A percentile compares a stretch with the other conserved stretches of the same genome.
Evolutionary conservation across 805 yeast species (phyloP).

Genomic region (Saccharomycopsis guyanensis): DNA sequence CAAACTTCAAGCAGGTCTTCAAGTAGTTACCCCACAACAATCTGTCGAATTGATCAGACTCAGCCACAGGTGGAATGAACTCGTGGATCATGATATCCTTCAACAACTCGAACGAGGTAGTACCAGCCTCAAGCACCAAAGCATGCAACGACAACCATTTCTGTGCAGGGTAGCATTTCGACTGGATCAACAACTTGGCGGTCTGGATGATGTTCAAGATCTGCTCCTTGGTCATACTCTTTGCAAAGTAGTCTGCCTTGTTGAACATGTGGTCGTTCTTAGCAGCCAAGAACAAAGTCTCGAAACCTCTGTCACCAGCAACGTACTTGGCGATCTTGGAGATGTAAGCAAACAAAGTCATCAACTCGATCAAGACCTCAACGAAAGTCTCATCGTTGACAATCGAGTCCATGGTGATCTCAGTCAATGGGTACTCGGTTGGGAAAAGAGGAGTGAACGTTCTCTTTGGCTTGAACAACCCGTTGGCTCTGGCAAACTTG

Average conservation of each 20-base stretch:
- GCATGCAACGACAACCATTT: conserved; percentile 71
- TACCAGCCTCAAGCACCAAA: conserved; percentile 46
- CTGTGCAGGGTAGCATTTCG: conserved; percentile 54
- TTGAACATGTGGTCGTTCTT: conserved; percentile 34
- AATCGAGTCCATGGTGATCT: conserved; percentile 62
- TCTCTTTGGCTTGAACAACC: conserved; percentile 48
- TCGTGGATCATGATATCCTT: conserved; percentile 41
- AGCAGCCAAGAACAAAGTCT: conserved; percentile 32
- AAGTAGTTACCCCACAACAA: conserved; percentile 64
- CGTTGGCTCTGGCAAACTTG: conserved; percentile 35
- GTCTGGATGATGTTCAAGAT: conserved; percentile 37
- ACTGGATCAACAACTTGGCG: conserved; percentile 42
- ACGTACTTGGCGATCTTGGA: conserved; percentile 41
- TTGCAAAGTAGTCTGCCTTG: conserved; percentile 34
- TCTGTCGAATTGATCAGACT: conserved; percentile 48
- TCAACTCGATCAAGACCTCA: conserved; percentile 64
- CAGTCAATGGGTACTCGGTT: conserved; percentile 52
- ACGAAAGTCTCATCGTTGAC: conserved; percentile 62
- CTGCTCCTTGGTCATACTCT: conserved; percentile 36
- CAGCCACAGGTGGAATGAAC: conserved; percentile 45
- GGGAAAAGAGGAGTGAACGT: conserved; percentile 68
- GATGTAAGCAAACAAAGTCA: conserved; percentile 50
- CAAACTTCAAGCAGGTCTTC: conserved; percentile 47
- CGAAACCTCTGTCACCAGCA: conserved; percentile 37
- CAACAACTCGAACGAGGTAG: conserved; percentile 46